These are phyloP conservation scores for Kuraishia ogatae DNA, from an alignment of 805 yeast genomes.

Conservation along the genomic window DNA sequence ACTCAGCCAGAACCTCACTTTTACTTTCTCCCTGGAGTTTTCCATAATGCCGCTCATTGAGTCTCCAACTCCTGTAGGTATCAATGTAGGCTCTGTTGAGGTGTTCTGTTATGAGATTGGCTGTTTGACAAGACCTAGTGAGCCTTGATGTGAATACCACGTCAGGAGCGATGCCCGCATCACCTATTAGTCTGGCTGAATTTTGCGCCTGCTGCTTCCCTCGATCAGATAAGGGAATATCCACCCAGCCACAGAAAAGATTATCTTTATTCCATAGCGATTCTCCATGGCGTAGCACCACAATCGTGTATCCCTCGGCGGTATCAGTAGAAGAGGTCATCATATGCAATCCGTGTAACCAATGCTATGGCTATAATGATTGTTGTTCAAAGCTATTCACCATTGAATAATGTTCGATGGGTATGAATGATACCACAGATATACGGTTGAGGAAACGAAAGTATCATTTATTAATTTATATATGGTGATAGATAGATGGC, in stretches of 20 bases:
- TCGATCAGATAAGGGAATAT: slow-evolving; percentile 55
- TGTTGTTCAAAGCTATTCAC: too few relatives aligned
- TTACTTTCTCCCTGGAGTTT: slow-evolving; percentile 73
- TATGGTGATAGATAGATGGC: too few relatives aligned
- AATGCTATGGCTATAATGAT: too few relatives aligned
- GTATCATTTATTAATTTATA: too few relatives aligned
- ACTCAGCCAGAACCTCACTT: slow-evolving; percentile 51
- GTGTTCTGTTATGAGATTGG: slow-evolving; percentile 52
- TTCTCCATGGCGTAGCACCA: slow-evolving; percentile 75
- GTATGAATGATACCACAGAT: too few relatives aligned
- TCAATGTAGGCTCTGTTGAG: slow-evolving; percentile 40
- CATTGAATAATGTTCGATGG: too few relatives aligned
- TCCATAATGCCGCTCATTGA: slow-evolving; percentile 83
- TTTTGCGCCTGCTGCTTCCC: slow-evolving; percentile 62
- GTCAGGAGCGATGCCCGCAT: slow-evolving; percentile 41
- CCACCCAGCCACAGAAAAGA: slow-evolving; percentile 83
- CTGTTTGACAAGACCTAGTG: slow-evolving; percentile 68
- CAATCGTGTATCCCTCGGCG: slow-evolving; percentile 18
- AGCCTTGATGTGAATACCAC: slow-evolving; percentile 63
- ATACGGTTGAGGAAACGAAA: too few relatives aligned
- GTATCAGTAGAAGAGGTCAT: background rate
- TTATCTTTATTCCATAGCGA: slow-evolving; percentile 71
- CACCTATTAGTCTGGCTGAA: slow-evolving; percentile 52
- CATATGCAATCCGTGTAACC: background rate
- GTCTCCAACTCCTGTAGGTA: slow-evolving; percentile 64